Conservation (phyloP, 2,329 filamentous ascomycete genomes). For the Pseudogymnoascus sp. region DNA sequence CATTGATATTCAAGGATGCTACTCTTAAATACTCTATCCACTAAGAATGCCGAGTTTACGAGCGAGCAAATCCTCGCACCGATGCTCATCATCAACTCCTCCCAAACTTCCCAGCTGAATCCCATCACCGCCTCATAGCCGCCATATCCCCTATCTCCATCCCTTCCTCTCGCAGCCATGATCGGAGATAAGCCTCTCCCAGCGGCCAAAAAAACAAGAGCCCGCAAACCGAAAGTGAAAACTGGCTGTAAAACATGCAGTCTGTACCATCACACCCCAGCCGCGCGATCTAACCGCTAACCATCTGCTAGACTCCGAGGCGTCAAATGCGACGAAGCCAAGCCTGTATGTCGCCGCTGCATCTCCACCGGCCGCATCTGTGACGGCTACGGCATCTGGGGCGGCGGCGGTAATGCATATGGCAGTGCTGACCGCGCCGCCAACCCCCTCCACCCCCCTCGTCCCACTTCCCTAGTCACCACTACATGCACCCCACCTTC, state of each 20-base stretch:
- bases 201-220: background rate
- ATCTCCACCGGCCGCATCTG: constrained; percentile 35
- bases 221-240: constrained; percentile 32
- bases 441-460: constrained; percentile 14
- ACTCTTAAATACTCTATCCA: background rate
- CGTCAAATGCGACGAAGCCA: constrained; percentile 51
- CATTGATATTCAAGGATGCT: background rate
- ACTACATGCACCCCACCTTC: constrained; percentile 33
- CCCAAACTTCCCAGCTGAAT: background rate
- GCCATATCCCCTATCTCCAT: background rate
- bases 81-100: background rate
- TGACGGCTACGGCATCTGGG: constrained; percentile 37
- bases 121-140: background rate
- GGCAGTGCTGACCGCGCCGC: constrained; percentile 8
- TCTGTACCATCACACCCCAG: constrained; percentile 18
- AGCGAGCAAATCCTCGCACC: background rate
- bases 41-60: background rate
- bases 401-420: constrained; percentile 13
- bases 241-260: constrained; percentile 39
- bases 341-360: constrained; percentile 46
- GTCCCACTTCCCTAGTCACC: constrained; percentile 19
- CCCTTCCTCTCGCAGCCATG: background rate
- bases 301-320: constrained; percentile 41
- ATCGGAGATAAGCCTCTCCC: background rate
- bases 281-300: constrained; percentile 14